These are phyloP conservation scores for Fusarium torulosum DNA, from an alignment of 2,329 filamentous ascomycete species.

Conservation along the genomic window DNA sequence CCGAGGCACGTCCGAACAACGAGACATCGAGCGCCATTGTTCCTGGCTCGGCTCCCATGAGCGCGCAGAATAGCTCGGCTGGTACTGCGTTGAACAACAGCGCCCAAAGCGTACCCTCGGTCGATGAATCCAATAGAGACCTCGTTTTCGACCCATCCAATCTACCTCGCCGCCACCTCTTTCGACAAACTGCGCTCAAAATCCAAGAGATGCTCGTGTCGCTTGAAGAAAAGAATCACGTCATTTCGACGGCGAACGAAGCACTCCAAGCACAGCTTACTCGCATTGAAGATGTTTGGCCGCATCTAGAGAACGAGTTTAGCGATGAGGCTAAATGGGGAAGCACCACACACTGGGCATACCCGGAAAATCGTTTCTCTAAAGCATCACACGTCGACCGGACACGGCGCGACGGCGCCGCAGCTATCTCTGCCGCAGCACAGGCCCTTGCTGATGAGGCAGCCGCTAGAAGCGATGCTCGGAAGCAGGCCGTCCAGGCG, in stretches of 20 bases:
- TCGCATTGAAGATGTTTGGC: constrained; percentile 88
- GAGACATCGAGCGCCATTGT: constrained; percentile 59
- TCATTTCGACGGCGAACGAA: constrained; percentile 92
- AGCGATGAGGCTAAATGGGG: constrained; percentile 95
- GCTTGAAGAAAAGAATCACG: constrained; percentile 97
- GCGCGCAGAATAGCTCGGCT: constrained; percentile 63
- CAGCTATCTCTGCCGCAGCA: constrained; percentile 81
- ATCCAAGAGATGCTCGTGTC: constrained; percentile 89
- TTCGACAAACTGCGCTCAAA: constrained; percentile 80
- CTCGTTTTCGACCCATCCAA: constrained; percentile 68
- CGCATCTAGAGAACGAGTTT: constrained; percentile 87
- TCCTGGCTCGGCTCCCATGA: constrained; percentile 62
- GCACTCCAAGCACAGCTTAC: constrained; percentile 86
- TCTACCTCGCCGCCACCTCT: constrained; percentile 77
- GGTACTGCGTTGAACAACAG: constrained; percentile 55
- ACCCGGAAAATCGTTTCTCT: constrained; percentile 82
- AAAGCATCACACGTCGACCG: constrained; percentile 77
- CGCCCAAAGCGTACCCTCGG: constrained; percentile 55
- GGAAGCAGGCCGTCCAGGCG: constrained; percentile 83
- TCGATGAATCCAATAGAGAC: constrained; percentile 59
- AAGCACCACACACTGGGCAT: constrained; percentile 94
- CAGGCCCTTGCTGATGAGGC: constrained; percentile 85
- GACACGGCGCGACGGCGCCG: constrained; percentile 81
- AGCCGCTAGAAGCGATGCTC: constrained; percentile 83
- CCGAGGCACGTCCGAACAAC: constrained; percentile 60